Conservation (phyloP, 2,329 filamentous ascomycete species). For the Diaporthe humulicola region DNA sequence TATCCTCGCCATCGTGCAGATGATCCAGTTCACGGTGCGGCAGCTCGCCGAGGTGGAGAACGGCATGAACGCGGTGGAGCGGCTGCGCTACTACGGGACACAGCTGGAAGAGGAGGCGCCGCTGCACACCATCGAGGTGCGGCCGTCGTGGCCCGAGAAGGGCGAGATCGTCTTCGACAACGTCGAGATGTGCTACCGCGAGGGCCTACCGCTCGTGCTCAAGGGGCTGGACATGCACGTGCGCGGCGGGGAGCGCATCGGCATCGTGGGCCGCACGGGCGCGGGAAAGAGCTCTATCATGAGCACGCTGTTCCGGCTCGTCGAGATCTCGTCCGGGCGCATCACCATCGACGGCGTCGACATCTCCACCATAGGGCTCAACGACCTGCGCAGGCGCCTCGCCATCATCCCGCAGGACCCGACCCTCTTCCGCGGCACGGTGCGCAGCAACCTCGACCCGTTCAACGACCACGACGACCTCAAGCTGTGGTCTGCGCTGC, state of each 20-base stretch:
- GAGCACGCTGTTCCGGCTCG: conserved; percentile 72
- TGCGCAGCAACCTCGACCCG: conserved; percentile 84
- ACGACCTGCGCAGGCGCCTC: conserved; percentile 71
- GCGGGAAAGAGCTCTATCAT: conserved; percentile 77
- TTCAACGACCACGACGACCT: conserved; percentile 84
- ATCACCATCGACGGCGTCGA: conserved; percentile 62
- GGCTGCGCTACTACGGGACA: conserved; percentile 90
- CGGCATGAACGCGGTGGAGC: conserved; percentile 96
- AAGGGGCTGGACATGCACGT: conserved; percentile 80
- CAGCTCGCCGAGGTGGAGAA: conserved; percentile 97
- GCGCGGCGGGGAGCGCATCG: conserved; percentile 81
- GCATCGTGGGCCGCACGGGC: conserved; percentile 75
- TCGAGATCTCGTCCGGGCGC: conserved; percentile 57
- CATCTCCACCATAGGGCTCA: conserved; percentile 71
- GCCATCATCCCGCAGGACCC: conserved; percentile 78
- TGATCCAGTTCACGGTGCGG: conserved; percentile 95
- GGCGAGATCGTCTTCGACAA: conserved; percentile 84
- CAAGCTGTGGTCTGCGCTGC: conserved; percentile 82
- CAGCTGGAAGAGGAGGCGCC: conserved; percentile 91
- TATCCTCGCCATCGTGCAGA: conserved; percentile 91
- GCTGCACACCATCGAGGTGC: conserved; percentile 80
- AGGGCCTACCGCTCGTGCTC: conserved; percentile 79
- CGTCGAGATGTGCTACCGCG: conserved; percentile 84
- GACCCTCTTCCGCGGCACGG: conserved; percentile 78
- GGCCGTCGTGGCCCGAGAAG: conserved; percentile 84